Base-by-base conservation (phyloP, 2,329 filamentous ascomycete species). In the Claviceps sp. region DNA sequence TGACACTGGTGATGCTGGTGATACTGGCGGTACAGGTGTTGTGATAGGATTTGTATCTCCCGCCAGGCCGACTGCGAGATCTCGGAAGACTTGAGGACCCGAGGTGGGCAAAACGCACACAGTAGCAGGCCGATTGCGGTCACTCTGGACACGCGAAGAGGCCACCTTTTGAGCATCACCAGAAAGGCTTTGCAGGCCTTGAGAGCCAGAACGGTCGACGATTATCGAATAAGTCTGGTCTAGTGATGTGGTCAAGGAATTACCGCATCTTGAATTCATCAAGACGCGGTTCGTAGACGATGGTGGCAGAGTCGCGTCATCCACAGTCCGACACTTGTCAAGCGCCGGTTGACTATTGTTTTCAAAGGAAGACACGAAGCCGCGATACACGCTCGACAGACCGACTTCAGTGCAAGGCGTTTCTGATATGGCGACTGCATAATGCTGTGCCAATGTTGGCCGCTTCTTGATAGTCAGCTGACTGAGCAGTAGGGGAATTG, bases 361-460 rank as follows among this genome's bases (percentile, higher is more conserved):
- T 5, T 3, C 4, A 11, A 2, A 14, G 17, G 29, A n/a, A 20
- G 13, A 6, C 2, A 34, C 29, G 9, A 26, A 45, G 20, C 29
- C 20, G 34, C n/a, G 29, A 47, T 51, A 45, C 53, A 50, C 51
- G 34, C 34, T 47, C 11, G 23, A 16, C 17, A 36, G 29, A 26
- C 23, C 8, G 8, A 20, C 5, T 45, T 42, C 42, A 34, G 2
- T 38, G 50, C 13, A 16, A 38, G 5, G 14, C 45, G 47, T 17
- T 43, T 20, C 23, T 45, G 47, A 17, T n/a, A 3, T 49, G 39
- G 11, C 16, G 39, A 14, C 20, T 29, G 46, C 34, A 43, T 47
- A n/a, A 38, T 51, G 37, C 23, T 46, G 45, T 53, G 44, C 23
- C 52, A 34, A n/a, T 37, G 40, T 47, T 22, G 39, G 23, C 14